phyloP scores from a whole-genome alignment of 257 asterid species.

The Solanum rostratum region DNA sequence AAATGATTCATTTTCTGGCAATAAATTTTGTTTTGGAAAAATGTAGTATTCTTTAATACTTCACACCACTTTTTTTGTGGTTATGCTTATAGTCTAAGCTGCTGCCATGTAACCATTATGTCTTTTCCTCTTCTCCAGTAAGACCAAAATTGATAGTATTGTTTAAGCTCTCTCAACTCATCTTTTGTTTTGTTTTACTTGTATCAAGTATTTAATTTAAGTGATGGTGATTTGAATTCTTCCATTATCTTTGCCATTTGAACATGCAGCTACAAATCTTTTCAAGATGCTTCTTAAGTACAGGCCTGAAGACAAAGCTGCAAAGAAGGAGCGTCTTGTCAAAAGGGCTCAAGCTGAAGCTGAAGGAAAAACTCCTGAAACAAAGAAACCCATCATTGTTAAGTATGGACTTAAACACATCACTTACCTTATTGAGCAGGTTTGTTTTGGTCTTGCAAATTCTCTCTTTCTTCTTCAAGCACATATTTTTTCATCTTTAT shows the following conservation, averaged over 20 bases:
- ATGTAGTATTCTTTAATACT: neutral
- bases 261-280: conserved; percentile 18
- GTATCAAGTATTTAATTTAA: neutral
- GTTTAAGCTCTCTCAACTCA: neutral
- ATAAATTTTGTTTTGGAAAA: neutral
- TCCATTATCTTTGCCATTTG: neutral
- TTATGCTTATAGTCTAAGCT: neutral
- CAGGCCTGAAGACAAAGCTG: conserved; percentile 29
- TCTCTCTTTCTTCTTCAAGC: neutral
- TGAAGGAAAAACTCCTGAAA: conserved; percentile 23
- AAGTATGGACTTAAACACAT: conserved; percentile 33
- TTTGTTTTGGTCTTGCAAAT: neutral
- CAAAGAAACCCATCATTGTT: conserved; percentile 31
- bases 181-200: neutral
- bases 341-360: conserved; percentile 35
- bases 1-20: neutral
- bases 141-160: neutral
- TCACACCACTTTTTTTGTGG: neutral
- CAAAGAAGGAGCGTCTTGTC: conserved; percentile 23
- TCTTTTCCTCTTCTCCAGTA: neutral
- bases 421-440: conserved; percentile 38
- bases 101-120: neutral
- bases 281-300: conserved; percentile 41
- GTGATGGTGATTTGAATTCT: neutral
- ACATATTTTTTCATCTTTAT: neutral